Evolutionary conservation across 2,329 filamentous ascomycete species (phyloP), one percentile per base, ranked within the genome.

Genomic region (Bipolaris bicolor): DNA sequence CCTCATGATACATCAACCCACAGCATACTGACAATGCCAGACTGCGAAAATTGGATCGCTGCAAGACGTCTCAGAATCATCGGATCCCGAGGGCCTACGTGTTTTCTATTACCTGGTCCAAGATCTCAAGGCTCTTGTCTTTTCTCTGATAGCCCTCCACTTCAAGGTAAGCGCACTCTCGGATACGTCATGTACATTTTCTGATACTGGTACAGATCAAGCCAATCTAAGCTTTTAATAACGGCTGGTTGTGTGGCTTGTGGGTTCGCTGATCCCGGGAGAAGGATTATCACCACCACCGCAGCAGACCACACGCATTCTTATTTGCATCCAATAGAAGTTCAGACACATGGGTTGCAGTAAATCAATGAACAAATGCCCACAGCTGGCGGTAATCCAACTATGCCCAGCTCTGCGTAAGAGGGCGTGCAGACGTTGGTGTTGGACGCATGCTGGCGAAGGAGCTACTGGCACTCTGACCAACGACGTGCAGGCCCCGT

Each of bases 61-160:
- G 49, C 93, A 97, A 66, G 95, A 99, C 74, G 95, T 99, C 58
- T 96, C 92, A 49, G 95, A 98, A 74, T 97, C 93, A 2, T 90
- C 91, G 49, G 95, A 99, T 73, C 95, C 95, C 1, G 95, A 99
- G 79, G 95, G 95, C 29, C 85, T 99, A 11, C 88, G 95, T 48
- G 95, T 99, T 3, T 99, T 99, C 79, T 99, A 99, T 82, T 99
- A 99, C 74, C 88, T 99, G 7, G 94, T 98, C 5, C 95, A 99
- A 75, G 95, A 99, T 74, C 81, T 99, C 24, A 99, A 98, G 80
- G 95, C 95, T 0, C 83, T 99, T 36, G 92, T 99, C 3, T 99
- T 99, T 78, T 97, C 94, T 52, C 80, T 99, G 64, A 99, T 98
- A 70, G 91, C 92, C 2, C 84, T 99, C 63, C 95, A 99, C 80